Evolutionary conservation across 2,329 filamentous ascomycete genomes (phyloP), one percentile per base, ranked within the genome.

Genomic region (Colletotrichum falcatum): DNA sequence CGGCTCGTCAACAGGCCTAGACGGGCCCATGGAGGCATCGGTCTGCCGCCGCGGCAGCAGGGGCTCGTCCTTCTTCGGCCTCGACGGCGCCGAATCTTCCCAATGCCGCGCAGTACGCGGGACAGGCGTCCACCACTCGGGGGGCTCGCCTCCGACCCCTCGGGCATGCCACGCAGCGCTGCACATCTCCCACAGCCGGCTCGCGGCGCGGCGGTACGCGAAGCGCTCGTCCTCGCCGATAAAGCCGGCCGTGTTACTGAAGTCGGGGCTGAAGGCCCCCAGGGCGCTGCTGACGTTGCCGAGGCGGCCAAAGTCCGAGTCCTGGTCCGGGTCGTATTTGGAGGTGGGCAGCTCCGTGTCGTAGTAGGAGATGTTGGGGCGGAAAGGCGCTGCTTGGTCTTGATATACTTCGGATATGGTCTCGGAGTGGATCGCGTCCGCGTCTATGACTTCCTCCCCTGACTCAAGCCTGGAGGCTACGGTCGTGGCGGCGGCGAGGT

Each of bases 211-310:
- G 79, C 93, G 93, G 75, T 94, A 95, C 0, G 93, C 93, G 77
- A 96, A 96, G 16, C 89, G 85, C 79, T 95, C 93, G 78, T 95
- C 93, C 77, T 95, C 92, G 16, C 93, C 93, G 0, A 91, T 95
- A 75, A 95, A 92, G 0, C 88, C 89, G 14, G 85, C 83, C 0
- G 90, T 87, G 73, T 91, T 89, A 60, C 84, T 87, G 76, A 95
- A 96, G 76, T 95, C 87, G n/a, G 87, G 79, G 63, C 80, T 79
- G 44, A 73, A 78, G 5, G 49, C 77, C 9, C 30, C 55, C n/a
- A 26, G 42, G 8, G 33, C 33, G 3, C 20, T 39, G 11, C 64
- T 46, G 3, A 49, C 54, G 20, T 69, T 60, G 73, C 74, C 77
- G 61, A 73, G 80, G 61, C 81, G 77, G 18, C 82, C 84, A 73